These are phyloP conservation scores for Fragaria ananassa DNA, from an alignment of 306 rosid species.

Conservation along the genomic window DNA sequence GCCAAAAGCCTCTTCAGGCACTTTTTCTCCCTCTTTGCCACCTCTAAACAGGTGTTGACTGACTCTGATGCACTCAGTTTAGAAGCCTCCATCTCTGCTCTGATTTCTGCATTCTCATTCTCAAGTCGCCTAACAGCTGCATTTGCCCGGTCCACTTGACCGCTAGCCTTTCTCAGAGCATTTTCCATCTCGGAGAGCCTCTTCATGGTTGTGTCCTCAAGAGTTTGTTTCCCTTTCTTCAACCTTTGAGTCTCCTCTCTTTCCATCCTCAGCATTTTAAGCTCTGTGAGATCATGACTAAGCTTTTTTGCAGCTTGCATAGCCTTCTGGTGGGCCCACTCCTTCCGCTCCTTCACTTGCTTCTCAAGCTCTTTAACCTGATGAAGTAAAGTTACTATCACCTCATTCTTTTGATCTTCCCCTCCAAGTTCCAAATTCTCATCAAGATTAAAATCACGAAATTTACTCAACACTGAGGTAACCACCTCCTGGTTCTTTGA, in stretches of 20 bases:
- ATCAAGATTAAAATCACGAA: constrained; percentile 80
- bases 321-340: constrained; percentile 96
- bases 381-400: constrained; percentile 63
- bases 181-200: constrained; percentile 90
- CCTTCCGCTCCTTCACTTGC: constrained; percentile 79
- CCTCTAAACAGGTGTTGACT: constrained; percentile 68
- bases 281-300: constrained; percentile 77
- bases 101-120: constrained; percentile 88
- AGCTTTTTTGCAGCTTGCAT: constrained; percentile 93
- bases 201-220: constrained; percentile 90
- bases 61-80: constrained; percentile 96
- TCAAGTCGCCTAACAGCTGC: constrained; percentile 81
- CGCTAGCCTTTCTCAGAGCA: constrained; percentile 87
- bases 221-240: constrained; percentile 83
- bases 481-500: constrained; percentile 62
- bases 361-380: constrained; percentile 86
- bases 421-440: constrained; percentile 75
- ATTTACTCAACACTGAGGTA: constrained; percentile 70
- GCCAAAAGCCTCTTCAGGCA: constrained; percentile 75
- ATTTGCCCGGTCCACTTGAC: constrained; percentile 90
- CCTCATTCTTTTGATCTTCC: constrained; percentile 89
- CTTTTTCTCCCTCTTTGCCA: constrained; percentile 86
- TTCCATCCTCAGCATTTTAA: constrained; percentile 81
- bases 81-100: constrained; percentile 98
- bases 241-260: constrained; percentile 89